Conservation (phyloP, 2,329 filamentous ascomycete species). For the Trichoderma sp. region DNA sequence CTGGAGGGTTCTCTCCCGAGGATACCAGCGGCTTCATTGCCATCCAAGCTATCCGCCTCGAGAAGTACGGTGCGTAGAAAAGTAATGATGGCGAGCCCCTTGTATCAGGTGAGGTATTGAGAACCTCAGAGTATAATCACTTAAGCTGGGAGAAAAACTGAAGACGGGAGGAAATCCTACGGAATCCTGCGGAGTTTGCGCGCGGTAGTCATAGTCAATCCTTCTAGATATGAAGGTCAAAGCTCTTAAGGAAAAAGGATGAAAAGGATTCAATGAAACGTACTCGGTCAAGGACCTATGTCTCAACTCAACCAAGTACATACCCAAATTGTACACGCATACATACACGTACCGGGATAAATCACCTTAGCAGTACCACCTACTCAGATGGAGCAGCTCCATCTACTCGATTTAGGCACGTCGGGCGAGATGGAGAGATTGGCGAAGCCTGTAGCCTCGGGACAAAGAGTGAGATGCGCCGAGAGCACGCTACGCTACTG, state of each 20-base stretch:
- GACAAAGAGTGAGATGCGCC: background rate
- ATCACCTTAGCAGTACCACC: background rate
- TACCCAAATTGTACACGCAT: background rate
- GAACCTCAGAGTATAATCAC: background rate
- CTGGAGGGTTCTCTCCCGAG: slow-evolving; percentile 43
- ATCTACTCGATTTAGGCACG: background rate
- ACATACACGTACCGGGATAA: background rate
- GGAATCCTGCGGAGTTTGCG: background rate
- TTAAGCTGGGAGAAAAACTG: background rate
- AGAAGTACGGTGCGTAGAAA: slow-evolving; percentile 43
- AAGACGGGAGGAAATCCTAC: background rate
- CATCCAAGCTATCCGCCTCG: slow-evolving; percentile 64
- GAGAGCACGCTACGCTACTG: background rate
- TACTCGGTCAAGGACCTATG: background rate
- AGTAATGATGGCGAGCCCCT: slow-evolving; percentile 35
- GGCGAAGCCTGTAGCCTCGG: background rate
- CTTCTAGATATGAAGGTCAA: background rate
- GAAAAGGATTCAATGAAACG: background rate
- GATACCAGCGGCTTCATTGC: slow-evolving; percentile 65
- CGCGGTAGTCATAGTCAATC: background rate
- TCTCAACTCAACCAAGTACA: background rate
- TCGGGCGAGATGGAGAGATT: background rate
- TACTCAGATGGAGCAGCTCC: background rate
- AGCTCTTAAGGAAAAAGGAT: background rate
- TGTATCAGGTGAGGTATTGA: background rate